A percentile compares a stretch with the other conserved stretches of the same genome.
Evolutionary conservation across 2,329 filamentous ascomycete species (phyloP).

Genomic region (Exophiala mesophila): DNA sequence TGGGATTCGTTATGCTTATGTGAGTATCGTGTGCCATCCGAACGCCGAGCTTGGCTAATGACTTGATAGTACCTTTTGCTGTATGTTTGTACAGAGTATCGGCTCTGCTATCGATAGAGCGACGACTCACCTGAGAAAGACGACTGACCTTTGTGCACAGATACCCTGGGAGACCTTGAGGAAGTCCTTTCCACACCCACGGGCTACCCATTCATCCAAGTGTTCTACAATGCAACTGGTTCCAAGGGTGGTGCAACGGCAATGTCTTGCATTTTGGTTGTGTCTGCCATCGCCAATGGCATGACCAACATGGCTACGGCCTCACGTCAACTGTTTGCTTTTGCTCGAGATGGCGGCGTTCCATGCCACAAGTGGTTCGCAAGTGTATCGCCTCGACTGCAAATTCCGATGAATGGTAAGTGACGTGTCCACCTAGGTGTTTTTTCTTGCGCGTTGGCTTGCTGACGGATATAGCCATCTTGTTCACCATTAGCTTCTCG

Average conservation of each 20-base stretch:
- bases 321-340: slow-evolving; percentile 34
- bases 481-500: slow-evolving; percentile 43
- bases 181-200: slow-evolving; percentile 29
- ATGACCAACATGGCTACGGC: slow-evolving; percentile 35
- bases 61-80: neutral
- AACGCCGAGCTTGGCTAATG: too few species aligned
- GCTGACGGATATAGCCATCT: slow-evolving; percentile 8
- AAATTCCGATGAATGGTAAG: slow-evolving; percentile 16
- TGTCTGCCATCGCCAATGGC: slow-evolving; percentile 26
- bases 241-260: slow-evolving; percentile 29
- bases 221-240: slow-evolving; percentile 34
- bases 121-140: too few species aligned
- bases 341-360: slow-evolving; percentile 38
- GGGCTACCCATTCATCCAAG: slow-evolving; percentile 35
- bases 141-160: too few species aligned
- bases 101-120: too few species aligned
- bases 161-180: slow-evolving; percentile 30
- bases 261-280: slow-evolving; percentile 31
- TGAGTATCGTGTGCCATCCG: too few species aligned
- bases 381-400: slow-evolving; percentile 4
- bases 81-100: too few species aligned
- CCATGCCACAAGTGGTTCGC: slow-evolving; percentile 29
- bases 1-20: slow-evolving; percentile 28
- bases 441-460: neutral
- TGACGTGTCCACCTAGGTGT: slow-evolving; percentile 1